phyloP scores from a whole-genome alignment of 768 basidiomycete species.

The Lactarius akahatsu region DNA sequence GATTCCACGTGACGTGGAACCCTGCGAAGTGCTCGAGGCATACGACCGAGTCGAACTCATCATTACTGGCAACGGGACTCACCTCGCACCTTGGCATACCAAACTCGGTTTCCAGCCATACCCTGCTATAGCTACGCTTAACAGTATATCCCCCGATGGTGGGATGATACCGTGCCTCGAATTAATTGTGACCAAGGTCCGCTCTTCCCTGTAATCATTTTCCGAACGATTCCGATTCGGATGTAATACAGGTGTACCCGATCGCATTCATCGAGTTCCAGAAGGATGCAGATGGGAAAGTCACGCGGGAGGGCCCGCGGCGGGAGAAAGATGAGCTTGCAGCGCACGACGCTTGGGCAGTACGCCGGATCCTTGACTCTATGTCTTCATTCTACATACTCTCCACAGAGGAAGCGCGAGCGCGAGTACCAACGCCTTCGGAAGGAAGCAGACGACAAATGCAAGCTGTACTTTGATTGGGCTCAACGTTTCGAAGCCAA shows the following conservation, averaged over 20 bases:
- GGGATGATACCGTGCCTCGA: conserved; percentile 76
- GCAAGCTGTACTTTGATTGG: conserved; percentile 54
- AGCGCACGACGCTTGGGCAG: conserved; percentile 69
- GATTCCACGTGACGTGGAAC: conserved; percentile 51
- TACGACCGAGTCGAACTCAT: conserved; percentile 64
- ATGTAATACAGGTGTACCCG: conserved; percentile 54
- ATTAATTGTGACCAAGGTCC: conserved; percentile 65
- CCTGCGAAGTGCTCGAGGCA: conserved; percentile 79
- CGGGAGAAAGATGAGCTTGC: conserved; percentile 66
- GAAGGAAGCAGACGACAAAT: conserved; percentile 55
- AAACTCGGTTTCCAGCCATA: conserved; percentile 75
- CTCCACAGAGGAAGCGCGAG: conserved; percentile 54
- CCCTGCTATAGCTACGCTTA: conserved; percentile 72
- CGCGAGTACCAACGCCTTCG: conserved; percentile 57
- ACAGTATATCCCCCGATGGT: conserved; percentile 78
- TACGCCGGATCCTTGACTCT: conserved; percentile 35
- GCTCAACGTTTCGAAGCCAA: conserved; percentile 63
- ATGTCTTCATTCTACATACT: not conserved
- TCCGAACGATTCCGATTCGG: conserved; percentile 9
- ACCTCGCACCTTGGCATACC: conserved; percentile 83
- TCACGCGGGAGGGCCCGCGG: conserved; percentile 58
- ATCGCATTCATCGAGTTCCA: conserved; percentile 77
- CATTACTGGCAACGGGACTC: conserved; percentile 82
- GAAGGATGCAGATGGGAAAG: conserved; percentile 49
- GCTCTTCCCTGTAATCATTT: not conserved